phyloP scores from a whole-genome alignment of 139 green algal species.

The Micractinium conductrix region DNA sequence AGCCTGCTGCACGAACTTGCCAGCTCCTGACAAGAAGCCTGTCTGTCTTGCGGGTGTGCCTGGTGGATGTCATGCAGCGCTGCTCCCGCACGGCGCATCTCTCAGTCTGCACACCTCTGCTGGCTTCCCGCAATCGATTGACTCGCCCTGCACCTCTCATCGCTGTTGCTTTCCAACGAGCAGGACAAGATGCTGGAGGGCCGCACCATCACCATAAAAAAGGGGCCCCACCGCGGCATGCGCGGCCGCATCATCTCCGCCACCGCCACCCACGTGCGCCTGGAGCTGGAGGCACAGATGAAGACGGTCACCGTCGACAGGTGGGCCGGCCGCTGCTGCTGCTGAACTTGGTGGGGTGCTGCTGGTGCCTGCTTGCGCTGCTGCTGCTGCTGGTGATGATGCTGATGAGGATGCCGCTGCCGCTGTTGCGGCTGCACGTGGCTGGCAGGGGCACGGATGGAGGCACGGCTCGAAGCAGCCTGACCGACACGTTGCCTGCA shows the following conservation, averaged over 20 bases:
- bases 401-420: too few species aligned
- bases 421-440: too few species aligned
- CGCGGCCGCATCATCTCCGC: conserved; percentile 81
- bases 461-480: too few species aligned
- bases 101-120: not conserved
- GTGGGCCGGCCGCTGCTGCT: not conserved
- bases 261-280: conserved; percentile 78
- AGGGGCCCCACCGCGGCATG: conserved; percentile 85
- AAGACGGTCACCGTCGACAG: conserved; percentile 78
- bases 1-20: too few species aligned
- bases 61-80: too few species aligned
- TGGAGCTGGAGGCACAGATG: conserved; percentile 92
- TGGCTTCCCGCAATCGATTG: too few species aligned
- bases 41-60: too few species aligned
- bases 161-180: not conserved
- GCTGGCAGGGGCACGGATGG: too few species aligned
- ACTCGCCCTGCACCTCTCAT: not conserved
- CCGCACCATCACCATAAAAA: conserved; percentile 57
- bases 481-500: too few species aligned
- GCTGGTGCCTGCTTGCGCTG: not conserved
- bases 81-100: too few species aligned
- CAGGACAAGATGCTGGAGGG: conserved; percentile 64
- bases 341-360: not conserved
- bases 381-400: too few species aligned
- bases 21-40: too few species aligned